Percentiles rank a stretch among this genome's conserved stretches.
These are phyloP conservation scores for Aspergillus olivimuriae DNA, from an alignment of 495 filamentous ascomycete species.

Conservation along the genomic window DNA sequence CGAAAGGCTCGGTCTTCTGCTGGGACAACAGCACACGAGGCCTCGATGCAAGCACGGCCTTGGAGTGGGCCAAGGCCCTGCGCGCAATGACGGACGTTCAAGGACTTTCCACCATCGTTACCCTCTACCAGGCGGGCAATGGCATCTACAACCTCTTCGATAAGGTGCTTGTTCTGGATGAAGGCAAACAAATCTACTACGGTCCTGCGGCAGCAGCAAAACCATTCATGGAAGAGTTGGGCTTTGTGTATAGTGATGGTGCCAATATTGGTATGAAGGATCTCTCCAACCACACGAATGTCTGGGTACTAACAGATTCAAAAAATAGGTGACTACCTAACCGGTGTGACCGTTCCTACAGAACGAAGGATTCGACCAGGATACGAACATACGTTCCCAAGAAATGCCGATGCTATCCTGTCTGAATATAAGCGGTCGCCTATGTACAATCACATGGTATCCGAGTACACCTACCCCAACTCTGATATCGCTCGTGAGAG, in stretches of 20 bases:
- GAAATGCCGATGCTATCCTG: slow-evolving; percentile 37
- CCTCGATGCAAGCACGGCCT: slow-evolving; percentile 53
- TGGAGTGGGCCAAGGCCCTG: slow-evolving; percentile 41
- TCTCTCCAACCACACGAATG: background rate
- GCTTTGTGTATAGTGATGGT: slow-evolving; percentile 58
- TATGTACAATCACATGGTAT: slow-evolving; percentile 25
- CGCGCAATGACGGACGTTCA: slow-evolving; percentile 38
- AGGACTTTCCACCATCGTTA: slow-evolving; percentile 38
- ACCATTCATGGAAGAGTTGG: slow-evolving; percentile 61
- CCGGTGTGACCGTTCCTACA: slow-evolving; percentile 61
- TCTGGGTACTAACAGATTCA: background rate
- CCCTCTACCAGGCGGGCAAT: slow-evolving; percentile 55
- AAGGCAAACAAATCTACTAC: slow-evolving; percentile 56
- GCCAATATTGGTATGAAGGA: slow-evolving; percentile 45
- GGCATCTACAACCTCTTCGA: slow-evolving; percentile 55
- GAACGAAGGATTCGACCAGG: slow-evolving; percentile 57
- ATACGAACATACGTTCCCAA: slow-evolving; percentile 37
- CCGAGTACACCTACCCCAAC: slow-evolving; percentile 46
- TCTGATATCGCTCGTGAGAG: slow-evolving; percentile 34
- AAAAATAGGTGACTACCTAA: slow-evolving; percentile 54
- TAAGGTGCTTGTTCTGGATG: slow-evolving; percentile 59
- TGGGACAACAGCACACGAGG: slow-evolving; percentile 60
- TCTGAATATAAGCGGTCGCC: slow-evolving; percentile 34
- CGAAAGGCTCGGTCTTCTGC: slow-evolving; percentile 52
- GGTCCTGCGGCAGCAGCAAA: slow-evolving; percentile 53